Evolutionary conservation across 2,329 filamentous ascomycete genomes (phyloP).

Genomic region (Diaporthe citri): DNA sequence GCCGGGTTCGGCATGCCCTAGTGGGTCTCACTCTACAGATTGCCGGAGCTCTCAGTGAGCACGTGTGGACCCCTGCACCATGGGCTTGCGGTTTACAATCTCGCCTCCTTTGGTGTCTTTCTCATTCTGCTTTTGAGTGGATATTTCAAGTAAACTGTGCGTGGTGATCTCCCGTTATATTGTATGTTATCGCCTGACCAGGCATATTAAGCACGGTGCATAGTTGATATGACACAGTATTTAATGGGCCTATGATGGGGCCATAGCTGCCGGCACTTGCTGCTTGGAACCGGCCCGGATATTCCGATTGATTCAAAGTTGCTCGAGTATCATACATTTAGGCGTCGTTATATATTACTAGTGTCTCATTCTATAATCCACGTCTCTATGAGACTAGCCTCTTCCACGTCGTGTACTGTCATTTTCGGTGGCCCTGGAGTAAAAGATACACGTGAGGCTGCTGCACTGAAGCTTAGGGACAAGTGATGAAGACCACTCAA

Average conservation of each 20-base stretch:
- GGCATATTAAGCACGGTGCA: too few species aligned
- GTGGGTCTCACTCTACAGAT: background rate
- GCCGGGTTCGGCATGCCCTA: slow-evolving; percentile 12
- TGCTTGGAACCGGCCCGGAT: background rate
- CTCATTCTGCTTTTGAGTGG: background rate
- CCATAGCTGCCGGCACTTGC: too few species aligned
- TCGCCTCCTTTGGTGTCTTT: background rate
- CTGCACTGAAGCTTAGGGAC: background rate
- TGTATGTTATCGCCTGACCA: too few species aligned
- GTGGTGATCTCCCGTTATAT: background rate
- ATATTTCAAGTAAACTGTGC: too few species aligned
- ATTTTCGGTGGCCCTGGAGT: background rate
- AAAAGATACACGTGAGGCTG: background rate
- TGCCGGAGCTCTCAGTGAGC: slow-evolving; percentile 7
- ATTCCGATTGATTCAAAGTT: background rate
- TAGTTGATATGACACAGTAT: background rate
- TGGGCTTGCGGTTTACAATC: background rate
- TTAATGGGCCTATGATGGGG: too few species aligned
- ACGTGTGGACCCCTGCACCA: background rate
- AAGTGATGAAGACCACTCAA: background rate
- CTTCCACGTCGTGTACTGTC: background rate
- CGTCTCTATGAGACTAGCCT: background rate
- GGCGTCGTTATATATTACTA: background rate
- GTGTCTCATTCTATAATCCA: background rate
- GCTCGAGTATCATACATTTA: background rate